phyloP scores from a whole-genome alignment of 2,329 filamentous ascomycete genomes.

The Fusarium dlaminii region DNA sequence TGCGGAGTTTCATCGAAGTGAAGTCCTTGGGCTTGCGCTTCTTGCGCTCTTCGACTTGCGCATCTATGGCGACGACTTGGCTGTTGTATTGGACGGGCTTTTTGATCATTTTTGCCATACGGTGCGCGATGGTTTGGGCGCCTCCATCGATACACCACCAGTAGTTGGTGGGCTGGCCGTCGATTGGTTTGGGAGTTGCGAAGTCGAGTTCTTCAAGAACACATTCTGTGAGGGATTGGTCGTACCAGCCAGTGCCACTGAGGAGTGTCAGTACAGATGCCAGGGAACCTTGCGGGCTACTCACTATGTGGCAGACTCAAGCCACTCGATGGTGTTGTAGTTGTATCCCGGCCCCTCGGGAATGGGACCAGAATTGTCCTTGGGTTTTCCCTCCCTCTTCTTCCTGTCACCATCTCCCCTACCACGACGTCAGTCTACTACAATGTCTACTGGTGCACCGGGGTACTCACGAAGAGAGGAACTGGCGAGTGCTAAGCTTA shows the following conservation, averaged over 20 bases:
- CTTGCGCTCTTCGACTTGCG: neutral
- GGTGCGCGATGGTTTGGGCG: constrained; percentile 10
- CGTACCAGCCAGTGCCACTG: constrained; percentile 37
- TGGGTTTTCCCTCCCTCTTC: neutral
- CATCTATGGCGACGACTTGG: constrained; percentile 23
- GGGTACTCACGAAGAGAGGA: constrained; percentile 28
- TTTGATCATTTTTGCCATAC: constrained; percentile 19
- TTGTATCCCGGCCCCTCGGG: constrained; percentile 6
- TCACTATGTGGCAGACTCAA: constrained; percentile 34
- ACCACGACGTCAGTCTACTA: neutral
- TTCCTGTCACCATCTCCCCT: neutral
- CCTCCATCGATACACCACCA: constrained; percentile 38
- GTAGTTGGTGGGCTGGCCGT: neutral
- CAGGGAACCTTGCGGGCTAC: neutral
- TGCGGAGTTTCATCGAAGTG: constrained; percentile 5
- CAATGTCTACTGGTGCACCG: neutral
- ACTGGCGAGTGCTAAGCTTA: constrained; percentile 30
- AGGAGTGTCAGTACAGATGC: neutral
- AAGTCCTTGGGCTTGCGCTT: neutral
- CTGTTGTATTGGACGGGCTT: constrained; percentile 13
- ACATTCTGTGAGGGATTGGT: constrained; percentile 29
- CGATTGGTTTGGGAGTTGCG: neutral
- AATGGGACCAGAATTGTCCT: neutral
- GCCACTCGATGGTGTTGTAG: constrained; percentile 38
- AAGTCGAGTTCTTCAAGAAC: constrained; percentile 38